Base-by-base conservation (phyloP, 2,329 filamentous ascomycete species). In the Knufia fluminis region DNA sequence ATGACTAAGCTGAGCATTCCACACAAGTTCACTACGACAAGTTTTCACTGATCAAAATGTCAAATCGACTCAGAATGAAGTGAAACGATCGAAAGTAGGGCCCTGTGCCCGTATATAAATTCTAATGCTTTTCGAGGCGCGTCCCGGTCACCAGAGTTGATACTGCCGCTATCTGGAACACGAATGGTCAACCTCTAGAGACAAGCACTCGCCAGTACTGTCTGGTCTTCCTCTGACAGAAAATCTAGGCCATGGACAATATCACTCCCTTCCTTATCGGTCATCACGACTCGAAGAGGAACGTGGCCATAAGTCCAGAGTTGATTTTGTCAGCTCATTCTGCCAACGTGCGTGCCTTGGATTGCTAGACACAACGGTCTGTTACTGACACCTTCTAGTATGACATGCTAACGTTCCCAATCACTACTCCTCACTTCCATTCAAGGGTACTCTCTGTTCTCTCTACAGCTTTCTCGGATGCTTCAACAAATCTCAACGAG, bases 391-490 rank as follows among this genome's bases (percentile, higher is more conserved):
- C 35, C 22, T 47, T 53, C n/a, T 59, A 80, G 77, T 83, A 83
- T 73, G 79, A 83, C 61, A 75, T 83, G 72, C 66, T 83, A 53
- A 82, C 79, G 2, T 74, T 73, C 20, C 76, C 78, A 7, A 78
- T 83, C 54, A 82, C 79, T 1, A 82, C 76, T 16, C 61, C 73
- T 23, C 67, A 73, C 57, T 83, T 82, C 60, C 79, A 82, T 55
- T 73, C 75, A 23, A 70, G 76, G 46, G 76, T 83, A 3, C 63
- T 81, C 46, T 62, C 68, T 1, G 63, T 77, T 16, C 65, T 82
- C 6, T 74, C 74, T 20, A 65, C 71, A 20, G 71, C 78, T 62
- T 64, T 74, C 22, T 66, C 72, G 3, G 65, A 68, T n/a, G 67
- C 72, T 38, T 57, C 63, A 6, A 60, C 62, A 3, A 53, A 58